These are phyloP conservation scores for Leccinum solheimii DNA, from an alignment of 1,284 basidiomycete genomes.

Conservation along the genomic window DNA sequence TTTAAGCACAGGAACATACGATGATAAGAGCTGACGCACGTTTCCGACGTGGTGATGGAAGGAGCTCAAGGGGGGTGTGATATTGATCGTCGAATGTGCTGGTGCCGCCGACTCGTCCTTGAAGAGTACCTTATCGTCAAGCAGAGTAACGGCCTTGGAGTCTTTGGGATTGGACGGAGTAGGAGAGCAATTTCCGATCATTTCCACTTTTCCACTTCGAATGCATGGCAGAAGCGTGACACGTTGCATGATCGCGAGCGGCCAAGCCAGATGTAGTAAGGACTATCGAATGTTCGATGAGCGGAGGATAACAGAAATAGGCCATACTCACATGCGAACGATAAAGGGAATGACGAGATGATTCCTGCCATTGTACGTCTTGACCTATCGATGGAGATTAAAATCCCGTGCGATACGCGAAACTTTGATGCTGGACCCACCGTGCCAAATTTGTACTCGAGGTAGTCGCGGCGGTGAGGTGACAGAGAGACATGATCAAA, in stretches of 20 bases:
- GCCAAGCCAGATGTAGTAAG: conserved; percentile 77
- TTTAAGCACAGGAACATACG: neutral
- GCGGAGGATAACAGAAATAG: neutral
- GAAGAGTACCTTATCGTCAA: conserved; percentile 43
- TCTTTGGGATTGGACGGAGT: conserved; percentile 37
- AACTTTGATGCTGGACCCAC: conserved; percentile 28
- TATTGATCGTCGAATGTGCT: conserved; percentile 44
- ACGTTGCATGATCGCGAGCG: conserved; percentile 68
- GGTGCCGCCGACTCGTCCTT: conserved; percentile 20
- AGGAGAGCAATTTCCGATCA: conserved; percentile 54
- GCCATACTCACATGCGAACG: conserved; percentile 54
- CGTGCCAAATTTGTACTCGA: conserved; percentile 83
- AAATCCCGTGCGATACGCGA: neutral
- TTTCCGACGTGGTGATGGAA: conserved; percentile 76
- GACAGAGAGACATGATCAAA: conserved; percentile 77
- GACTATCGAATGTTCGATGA: conserved; percentile 37
- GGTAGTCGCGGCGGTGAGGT: conserved; percentile 69
- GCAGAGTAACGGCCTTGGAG: conserved; percentile 35
- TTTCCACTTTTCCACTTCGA: conserved; percentile 74
- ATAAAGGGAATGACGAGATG: conserved; percentile 69
- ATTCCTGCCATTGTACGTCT: conserved; percentile 64
- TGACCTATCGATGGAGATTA: conserved; percentile 41
- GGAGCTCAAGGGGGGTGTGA: conserved; percentile 62
- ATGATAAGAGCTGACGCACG: conserved; percentile 35
- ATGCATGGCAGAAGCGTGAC: conserved; percentile 59